A percentile compares a stretch with the other conserved stretches of the same genome.
Conservation (phyloP, 129 eudicot species). For the Logfia minima region DNA sequence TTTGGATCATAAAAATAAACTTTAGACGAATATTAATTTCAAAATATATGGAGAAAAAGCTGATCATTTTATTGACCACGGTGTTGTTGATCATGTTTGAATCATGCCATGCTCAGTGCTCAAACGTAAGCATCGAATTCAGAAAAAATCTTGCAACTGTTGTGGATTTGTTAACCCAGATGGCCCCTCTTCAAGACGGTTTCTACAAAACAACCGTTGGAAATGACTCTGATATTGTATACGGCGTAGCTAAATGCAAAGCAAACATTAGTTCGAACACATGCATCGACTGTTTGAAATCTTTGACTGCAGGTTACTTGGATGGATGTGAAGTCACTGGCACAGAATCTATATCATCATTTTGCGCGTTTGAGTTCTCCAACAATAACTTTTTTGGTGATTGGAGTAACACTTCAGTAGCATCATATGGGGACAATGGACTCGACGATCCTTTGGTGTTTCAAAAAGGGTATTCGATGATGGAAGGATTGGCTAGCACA, state of each 20-base stretch:
- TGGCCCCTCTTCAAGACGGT: not conserved
- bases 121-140: not conserved
- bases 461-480: constrained; percentile 19
- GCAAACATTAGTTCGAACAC: not conserved
- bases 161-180: not conserved
- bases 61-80: not conserved
- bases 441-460: constrained; percentile 7
- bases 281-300: constrained; percentile 1
- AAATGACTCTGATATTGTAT: not conserved
- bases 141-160: not conserved
- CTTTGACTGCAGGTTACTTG: not conserved
- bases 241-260: constrained; percentile 8
- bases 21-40: not conserved
- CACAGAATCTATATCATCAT: not conserved
- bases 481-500: constrained; percentile 9
- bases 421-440: not conserved
- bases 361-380: constrained; percentile 4
- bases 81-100: constrained; percentile 19
- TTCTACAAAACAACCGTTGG: constrained; percentile 18
- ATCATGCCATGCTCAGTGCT: constrained; percentile 19
- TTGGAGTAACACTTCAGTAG: not conserved
- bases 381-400: constrained; percentile 2
- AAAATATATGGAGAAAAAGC: constrained; percentile 8
- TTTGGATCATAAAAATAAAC: too few species aligned
- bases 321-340: not conserved